These are phyloP conservation scores for Niveomyces coronatus DNA, from an alignment of 2,329 filamentous ascomycete species.

Conservation along the genomic window DNA sequence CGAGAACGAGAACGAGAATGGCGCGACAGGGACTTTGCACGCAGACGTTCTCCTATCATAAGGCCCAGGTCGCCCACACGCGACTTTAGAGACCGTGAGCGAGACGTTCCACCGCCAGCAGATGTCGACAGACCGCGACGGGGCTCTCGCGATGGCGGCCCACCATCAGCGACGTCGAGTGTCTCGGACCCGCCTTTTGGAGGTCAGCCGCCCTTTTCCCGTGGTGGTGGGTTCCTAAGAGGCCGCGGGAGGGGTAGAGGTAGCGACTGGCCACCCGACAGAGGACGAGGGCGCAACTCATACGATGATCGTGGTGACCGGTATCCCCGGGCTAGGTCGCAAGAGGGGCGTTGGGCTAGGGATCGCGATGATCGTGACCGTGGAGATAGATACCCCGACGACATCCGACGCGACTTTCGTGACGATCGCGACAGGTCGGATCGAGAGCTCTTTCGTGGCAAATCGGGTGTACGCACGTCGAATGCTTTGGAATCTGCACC, in stretches of 20 bases:
- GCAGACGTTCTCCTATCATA: conserved; percentile 47
- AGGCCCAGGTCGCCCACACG: conserved; percentile 56
- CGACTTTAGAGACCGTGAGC: conserved; percentile 51
- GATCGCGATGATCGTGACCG: conserved; percentile 46
- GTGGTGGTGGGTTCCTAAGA: conserved; percentile 44
- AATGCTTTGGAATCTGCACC: conserved; percentile 36
- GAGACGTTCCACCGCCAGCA: conserved; percentile 49
- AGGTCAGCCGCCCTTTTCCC: conserved; percentile 37
- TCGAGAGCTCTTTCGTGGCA: conserved; percentile 37
- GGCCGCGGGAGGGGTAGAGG: conserved; percentile 41
- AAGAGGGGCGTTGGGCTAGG: conserved; percentile 49
- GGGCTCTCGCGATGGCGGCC: conserved; percentile 59
- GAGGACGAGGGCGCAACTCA: conserved; percentile 46
- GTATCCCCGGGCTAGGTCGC: conserved; percentile 55
- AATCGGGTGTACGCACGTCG: conserved; percentile 38
- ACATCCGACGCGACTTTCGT: conserved; percentile 32
- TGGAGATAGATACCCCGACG: conserved; percentile 32
- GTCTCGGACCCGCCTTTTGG: conserved; percentile 57
- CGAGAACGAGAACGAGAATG: conserved; percentile 41
- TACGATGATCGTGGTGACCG: conserved; percentile 52
- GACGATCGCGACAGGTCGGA: conserved; percentile 37
- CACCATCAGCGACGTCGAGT: conserved; percentile 59
- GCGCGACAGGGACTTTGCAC: conserved; percentile 30
- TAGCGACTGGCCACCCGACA: conserved; percentile 30
- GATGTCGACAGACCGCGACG: conserved; percentile 58